Evolutionary conservation across 331 rosid species (phyloP).

Genomic region (Cucumis variabilis): DNA sequence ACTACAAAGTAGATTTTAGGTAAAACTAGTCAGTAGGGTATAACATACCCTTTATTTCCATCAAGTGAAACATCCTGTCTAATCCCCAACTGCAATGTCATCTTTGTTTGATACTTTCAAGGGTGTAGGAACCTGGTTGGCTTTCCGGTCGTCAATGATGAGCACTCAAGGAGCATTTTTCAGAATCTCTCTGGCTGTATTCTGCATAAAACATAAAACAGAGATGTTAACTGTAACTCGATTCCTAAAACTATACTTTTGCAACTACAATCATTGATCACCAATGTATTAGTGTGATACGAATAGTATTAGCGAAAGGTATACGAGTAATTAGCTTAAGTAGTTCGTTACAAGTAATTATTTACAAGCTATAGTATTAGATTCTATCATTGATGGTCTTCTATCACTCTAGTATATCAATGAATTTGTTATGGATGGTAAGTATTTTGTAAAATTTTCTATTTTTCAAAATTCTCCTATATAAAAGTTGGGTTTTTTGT

Average conservation of each 20-base stretch:
- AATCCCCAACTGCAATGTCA: conserved; percentile 94
- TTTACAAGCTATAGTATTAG: too few species aligned
- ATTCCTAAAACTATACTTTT: neutral
- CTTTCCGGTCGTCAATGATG: conserved; percentile 79
- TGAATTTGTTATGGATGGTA: too few species aligned
- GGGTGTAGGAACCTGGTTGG: conserved; percentile 93
- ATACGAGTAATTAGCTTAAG: too few species aligned
- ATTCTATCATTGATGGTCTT: too few species aligned
- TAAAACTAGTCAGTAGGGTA: neutral
- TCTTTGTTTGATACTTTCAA: conserved; percentile 94
- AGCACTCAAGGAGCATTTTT: conserved; percentile 86
- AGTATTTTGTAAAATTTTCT: too few species aligned
- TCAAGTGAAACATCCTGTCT: conserved; percentile 91
- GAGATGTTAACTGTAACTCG: neutral
- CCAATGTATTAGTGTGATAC: too few species aligned
- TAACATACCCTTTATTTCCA: conserved; percentile 78
- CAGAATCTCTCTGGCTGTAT: conserved; percentile 80
- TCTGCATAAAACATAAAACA: conserved; percentile 49
- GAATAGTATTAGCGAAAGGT: too few species aligned
- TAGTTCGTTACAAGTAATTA: too few species aligned
- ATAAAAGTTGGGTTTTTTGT: too few species aligned
- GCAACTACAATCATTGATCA: neutral
- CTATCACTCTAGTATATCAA: too few species aligned
- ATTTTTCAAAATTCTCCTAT: too few species aligned
- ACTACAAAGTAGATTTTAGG: neutral